A percentile compares a stretch with the other conserved stretches of the same genome.
phyloP scores from a whole-genome alignment of 805 yeast genomes.

The Cyberlindnera mrakii region DNA sequence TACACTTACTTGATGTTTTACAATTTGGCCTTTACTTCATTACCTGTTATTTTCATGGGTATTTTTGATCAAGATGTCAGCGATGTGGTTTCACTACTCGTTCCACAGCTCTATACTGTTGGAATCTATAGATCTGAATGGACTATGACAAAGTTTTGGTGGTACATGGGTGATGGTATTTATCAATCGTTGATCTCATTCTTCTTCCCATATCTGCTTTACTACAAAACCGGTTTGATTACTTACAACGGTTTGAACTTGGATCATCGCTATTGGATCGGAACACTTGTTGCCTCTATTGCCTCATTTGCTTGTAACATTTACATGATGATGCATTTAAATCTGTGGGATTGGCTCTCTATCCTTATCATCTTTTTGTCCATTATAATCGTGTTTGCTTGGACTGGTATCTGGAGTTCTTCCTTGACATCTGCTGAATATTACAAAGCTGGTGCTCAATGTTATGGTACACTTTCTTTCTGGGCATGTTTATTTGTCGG shows the following conservation, averaged over 20 bases:
- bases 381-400: slow-evolving; percentile 53
- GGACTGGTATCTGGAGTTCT: slow-evolving; percentile 81
- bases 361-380: slow-evolving; percentile 50
- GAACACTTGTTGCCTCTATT: slow-evolving; percentile 59
- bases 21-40: slow-evolving; percentile 76
- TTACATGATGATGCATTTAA: slow-evolving; percentile 60
- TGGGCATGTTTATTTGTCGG: slow-evolving; percentile 71
- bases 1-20: slow-evolving; percentile 76
- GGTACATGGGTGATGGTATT: slow-evolving; percentile 72
- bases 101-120: slow-evolving; percentile 67
- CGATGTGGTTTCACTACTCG: slow-evolving; percentile 59
- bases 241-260: slow-evolving; percentile 48
- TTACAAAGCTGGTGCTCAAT: slow-evolving; percentile 58
- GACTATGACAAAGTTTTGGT: slow-evolving; percentile 59
- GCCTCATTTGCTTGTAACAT: slow-evolving; percentile 63
- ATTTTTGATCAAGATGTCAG: slow-evolving; percentile 77
- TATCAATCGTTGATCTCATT: slow-evolving; percentile 70
- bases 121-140: slow-evolving; percentile 73
- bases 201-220: slow-evolving; percentile 65
- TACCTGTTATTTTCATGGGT: slow-evolving; percentile 74
- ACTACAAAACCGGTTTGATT: slow-evolving; percentile 36
- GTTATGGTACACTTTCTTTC: slow-evolving; percentile 53
- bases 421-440: slow-evolving; percentile 48
- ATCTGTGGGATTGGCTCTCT: slow-evolving; percentile 79
- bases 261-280: slow-evolving; percentile 72